Conservation (phyloP, 2,329 filamentous ascomycete genomes). For the Fusarium sp. region DNA sequence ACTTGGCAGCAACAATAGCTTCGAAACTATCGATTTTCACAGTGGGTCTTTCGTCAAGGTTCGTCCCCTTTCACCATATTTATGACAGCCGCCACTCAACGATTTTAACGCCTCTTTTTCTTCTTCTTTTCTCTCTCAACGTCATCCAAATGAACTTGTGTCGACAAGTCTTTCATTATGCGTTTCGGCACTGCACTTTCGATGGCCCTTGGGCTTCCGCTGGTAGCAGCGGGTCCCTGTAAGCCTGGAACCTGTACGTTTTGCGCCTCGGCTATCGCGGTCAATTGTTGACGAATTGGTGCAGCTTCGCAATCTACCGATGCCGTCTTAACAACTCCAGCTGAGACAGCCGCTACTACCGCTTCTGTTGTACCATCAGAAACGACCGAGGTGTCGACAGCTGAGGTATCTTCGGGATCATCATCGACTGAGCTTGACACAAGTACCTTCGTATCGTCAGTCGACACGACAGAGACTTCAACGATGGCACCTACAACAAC, state of each 20-base stretch:
- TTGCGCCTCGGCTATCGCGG: too few relatives aligned
- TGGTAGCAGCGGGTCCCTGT: background rate
- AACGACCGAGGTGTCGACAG: background rate
- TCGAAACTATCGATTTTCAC: background rate
- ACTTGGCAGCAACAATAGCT: background rate
- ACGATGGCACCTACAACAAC: background rate
- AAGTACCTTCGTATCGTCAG: background rate
- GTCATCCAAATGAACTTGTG: too few relatives aligned
- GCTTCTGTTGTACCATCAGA: background rate
- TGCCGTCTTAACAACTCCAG: background rate
- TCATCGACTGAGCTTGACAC: background rate
- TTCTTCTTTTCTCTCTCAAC: background rate
- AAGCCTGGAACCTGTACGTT: background rate
- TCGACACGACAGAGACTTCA: background rate
- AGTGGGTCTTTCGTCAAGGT: background rate
- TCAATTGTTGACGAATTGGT: background rate
- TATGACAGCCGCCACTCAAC: background rate
- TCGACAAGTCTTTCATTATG: background rate
- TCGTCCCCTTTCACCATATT: background rate
- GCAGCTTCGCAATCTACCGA: background rate
- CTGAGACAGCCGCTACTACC: background rate
- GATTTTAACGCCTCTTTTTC: background rate
- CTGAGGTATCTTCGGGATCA: background rate
- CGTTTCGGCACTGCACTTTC: background rate
- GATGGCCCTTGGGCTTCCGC: background rate